Evolutionary conservation across 441 rosid species (phyloP), one percentile per base, ranked within the genome.

Genomic region (Erodium trifolium): DNA sequence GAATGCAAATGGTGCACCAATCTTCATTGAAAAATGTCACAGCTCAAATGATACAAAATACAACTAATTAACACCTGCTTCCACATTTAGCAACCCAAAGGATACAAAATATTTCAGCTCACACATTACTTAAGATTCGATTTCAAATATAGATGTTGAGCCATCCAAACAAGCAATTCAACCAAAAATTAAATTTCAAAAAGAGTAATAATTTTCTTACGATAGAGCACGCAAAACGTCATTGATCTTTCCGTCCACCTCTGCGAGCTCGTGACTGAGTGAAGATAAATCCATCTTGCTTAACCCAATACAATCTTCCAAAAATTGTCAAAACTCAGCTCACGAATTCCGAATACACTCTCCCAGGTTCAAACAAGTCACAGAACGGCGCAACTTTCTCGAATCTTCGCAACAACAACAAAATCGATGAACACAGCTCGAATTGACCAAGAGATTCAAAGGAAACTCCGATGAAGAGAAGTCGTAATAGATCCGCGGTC

Each of bases 161-260:
- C 63, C 12, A 57, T 17, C 9, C 11, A 57, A 59, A 59, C 37
- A 34, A 34, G 37, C 37, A 34, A 34, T 34, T 34, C 37, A 34
- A 34, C 37, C 5, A 0, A 3, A 4, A 34, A 34, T 0, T 23
- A 2, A 23, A 23, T 23, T 34, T 34, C 37, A 74, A 66, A 29
- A 14, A 64, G 55, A 67, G 65, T 39, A 53, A 67, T 45, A 60
- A 70, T 72, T 47, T 16, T 47, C 94, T 85, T 78, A 93, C 98
- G 93, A 85, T 53, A 93, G 69, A 73, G 89, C 92, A 62, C 98
- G 96, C 75, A 91, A 87, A 67, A 89, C 67, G 80, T 91, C 97
- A 67, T 85, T 65, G 82, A 93, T 87, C 76, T 88, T 90, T 64
- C 97, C 98, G 14, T 91, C 82, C 78, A 91, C 85, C 82, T 87